Evolutionary conservation across 371 early-diverging fungal species (phyloP).

Genomic region (Rhizopus delemar): DNA sequence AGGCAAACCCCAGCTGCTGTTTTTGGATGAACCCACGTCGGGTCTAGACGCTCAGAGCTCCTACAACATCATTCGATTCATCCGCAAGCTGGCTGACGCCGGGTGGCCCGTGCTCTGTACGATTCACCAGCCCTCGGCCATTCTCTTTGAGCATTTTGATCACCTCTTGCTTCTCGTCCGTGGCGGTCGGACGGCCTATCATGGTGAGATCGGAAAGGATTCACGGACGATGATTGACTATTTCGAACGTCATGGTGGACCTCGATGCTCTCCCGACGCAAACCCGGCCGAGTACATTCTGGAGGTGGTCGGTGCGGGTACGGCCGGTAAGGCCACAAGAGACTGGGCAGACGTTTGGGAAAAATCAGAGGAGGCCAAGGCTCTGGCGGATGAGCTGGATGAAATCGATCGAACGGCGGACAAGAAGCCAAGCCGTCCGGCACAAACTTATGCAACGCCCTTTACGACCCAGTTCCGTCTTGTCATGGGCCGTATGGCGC

Average conservation of each 20-base stretch:
- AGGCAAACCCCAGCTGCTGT: slow-evolving; percentile 70
- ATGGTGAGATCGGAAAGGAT: slow-evolving; percentile 61
- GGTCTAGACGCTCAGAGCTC: slow-evolving; percentile 67
- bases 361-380: slow-evolving; percentile 28
- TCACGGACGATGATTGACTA: slow-evolving; percentile 52
- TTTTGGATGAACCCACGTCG: slow-evolving; percentile 82
- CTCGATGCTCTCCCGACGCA: slow-evolving; percentile 48
- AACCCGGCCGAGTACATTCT: slow-evolving; percentile 46
- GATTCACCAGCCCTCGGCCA: slow-evolving; percentile 66
- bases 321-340: slow-evolving; percentile 38
- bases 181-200: slow-evolving; percentile 63
- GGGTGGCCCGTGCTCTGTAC: slow-evolving; percentile 65
- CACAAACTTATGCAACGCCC: slow-evolving; percentile 29
- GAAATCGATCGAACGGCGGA: slow-evolving; percentile 12
- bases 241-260: slow-evolving; percentile 58
- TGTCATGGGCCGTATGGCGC: slow-evolving; percentile 53
- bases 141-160: slow-evolving; percentile 66
- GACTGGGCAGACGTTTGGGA: slow-evolving; percentile 62
- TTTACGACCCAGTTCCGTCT: slow-evolving; percentile 36
- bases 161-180: slow-evolving; percentile 66
- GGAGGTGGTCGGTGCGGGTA: slow-evolving; percentile 51
- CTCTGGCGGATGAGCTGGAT: slow-evolving; percentile 21
- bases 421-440: slow-evolving; percentile 17
- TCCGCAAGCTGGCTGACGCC: slow-evolving; percentile 59
- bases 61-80: slow-evolving; percentile 63